Base-by-base conservation (phyloP, 1,139 yeast species). In the Hansenula anomala region DNA sequence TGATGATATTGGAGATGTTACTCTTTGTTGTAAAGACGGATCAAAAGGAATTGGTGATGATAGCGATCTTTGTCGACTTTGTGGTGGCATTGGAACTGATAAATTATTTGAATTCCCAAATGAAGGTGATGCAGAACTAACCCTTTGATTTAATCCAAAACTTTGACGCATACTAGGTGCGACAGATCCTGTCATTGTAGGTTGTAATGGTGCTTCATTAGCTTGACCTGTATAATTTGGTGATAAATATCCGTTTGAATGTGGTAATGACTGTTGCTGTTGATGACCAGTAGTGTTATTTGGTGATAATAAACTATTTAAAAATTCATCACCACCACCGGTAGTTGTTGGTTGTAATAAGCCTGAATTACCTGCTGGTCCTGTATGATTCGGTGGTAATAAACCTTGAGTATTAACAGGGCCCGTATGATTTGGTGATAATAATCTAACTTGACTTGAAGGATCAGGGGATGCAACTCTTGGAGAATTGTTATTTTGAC, bases 101-200 rank as follows among this genome's bases (percentile, higher is more conserved):
- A 60, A 47, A 37, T 35, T 20, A 16, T 28, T 27, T n/a, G n/a
- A n/a, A 6, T 40, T 47, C 37, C 31, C 22, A 16, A 19, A 25
- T 20, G 15, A 30, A n/a, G 49, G 52, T n/a, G 54, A 45, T 17
- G 40, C 37, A 11, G 43, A 36, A 10, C 26, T 26, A 12, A 37
- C 20, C 22, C 36, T 26, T 13, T 29, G 27, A 14, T 22, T 6
- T n/a, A n/a, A n/a, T 14, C 26, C 26, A 22, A 22, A 30, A 22
- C 14, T 30, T 10, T 30, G 12, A 22, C 33, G 26, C 36, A 16
- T 25, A 22, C 25, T 30, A 14, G 29, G 13, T 1, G 56, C 44
- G 3, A 76, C 75, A 3, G 81, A 76, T 0, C 80, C 80, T 0
- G 80, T 73, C 62, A 72, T 69, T 41, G 75, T 69, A 18, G 81